Conservation (phyloP, 2,329 filamentous ascomycete genomes). For the Aspergillus intermedius region DNA sequence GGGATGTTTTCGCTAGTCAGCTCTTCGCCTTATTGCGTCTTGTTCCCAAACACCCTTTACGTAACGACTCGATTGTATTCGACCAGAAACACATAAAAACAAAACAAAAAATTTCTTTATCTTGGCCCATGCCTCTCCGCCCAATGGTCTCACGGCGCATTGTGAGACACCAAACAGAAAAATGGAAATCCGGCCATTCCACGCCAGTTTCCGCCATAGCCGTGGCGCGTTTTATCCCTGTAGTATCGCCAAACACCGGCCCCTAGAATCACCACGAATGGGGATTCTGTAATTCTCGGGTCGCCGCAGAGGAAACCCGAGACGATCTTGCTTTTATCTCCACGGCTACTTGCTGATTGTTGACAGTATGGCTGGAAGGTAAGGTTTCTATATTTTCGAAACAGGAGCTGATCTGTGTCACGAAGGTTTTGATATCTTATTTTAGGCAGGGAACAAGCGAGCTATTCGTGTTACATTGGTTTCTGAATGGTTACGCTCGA, state of each 20-base stretch:
- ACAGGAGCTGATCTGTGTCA: no score
- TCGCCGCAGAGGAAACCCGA: background rate
- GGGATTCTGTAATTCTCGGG: background rate
- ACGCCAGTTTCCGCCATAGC: conserved; percentile 15
- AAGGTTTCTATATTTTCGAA: background rate
- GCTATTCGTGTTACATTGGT: no score
- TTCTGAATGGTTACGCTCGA: no score
- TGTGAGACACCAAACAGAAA: conserved; percentile 4
- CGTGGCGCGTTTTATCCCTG: conserved; percentile 12
- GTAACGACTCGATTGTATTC: conserved; percentile 41
- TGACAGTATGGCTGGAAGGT: background rate
- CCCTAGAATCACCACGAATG: background rate
- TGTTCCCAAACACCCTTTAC: conserved; percentile 25
- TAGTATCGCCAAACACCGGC: conserved; percentile 13
- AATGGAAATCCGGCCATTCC: conserved; percentile 11
- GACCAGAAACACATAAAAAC: conserved; percentile 19
- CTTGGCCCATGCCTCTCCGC: conserved; percentile 3
- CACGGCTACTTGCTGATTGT: background rate
- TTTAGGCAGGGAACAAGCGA: no score
- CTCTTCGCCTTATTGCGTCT: conserved; percentile 34
- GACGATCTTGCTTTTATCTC: no score
- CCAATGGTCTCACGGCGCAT: background rate
- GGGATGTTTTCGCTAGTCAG: conserved; percentile 36
- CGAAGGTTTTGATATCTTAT: no score
- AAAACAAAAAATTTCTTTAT: background rate